Conservation (phyloP, 352 stramenopile genomes). For the Hyaloperonospora arabidopsidis region DNA sequence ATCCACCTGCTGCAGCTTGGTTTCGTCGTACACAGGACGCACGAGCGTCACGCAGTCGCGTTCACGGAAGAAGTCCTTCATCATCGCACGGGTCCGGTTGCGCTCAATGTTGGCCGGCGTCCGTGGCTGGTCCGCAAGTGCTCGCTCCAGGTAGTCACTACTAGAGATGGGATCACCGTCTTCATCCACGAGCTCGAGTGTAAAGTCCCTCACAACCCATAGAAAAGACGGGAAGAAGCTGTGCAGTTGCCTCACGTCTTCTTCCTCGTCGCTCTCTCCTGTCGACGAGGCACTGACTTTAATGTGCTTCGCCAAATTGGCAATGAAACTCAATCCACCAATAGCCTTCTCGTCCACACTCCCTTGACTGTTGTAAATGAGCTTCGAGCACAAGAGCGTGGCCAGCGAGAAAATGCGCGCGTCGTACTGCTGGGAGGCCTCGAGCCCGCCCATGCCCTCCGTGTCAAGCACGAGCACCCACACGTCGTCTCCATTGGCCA, state of each 20-base stretch:
- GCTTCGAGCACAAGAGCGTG: constrained; percentile 75
- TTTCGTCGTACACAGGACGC: constrained; percentile 73
- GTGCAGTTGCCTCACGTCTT: constrained; percentile 69
- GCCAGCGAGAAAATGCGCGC: constrained; percentile 82
- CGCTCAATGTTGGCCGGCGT: constrained; percentile 63
- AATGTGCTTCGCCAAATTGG: constrained; percentile 83
- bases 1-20: constrained; percentile 70
- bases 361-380: constrained; percentile 86
- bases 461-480: constrained; percentile 84
- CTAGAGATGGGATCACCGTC: constrained; percentile 71
- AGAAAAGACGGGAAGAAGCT: constrained; percentile 85
- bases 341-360: constrained; percentile 85
- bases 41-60: constrained; percentile 78
- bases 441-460: constrained; percentile 79
- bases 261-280: constrained; percentile 27
- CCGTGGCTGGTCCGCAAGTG: constrained; percentile 61
- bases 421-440: constrained; percentile 81
- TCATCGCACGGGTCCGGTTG: constrained; percentile 73
- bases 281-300: constrained; percentile 47
- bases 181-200: constrained; percentile 79
- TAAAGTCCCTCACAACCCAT: constrained; percentile 86
- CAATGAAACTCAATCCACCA: constrained; percentile 76
- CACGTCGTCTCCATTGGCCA: constrained; percentile 58
- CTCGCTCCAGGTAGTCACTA: constrained; percentile 76
- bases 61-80: constrained; percentile 81